Base-by-base conservation (phyloP, 2,329 filamentous ascomycete species). In the Conoideocrella luteorostrata region DNA sequence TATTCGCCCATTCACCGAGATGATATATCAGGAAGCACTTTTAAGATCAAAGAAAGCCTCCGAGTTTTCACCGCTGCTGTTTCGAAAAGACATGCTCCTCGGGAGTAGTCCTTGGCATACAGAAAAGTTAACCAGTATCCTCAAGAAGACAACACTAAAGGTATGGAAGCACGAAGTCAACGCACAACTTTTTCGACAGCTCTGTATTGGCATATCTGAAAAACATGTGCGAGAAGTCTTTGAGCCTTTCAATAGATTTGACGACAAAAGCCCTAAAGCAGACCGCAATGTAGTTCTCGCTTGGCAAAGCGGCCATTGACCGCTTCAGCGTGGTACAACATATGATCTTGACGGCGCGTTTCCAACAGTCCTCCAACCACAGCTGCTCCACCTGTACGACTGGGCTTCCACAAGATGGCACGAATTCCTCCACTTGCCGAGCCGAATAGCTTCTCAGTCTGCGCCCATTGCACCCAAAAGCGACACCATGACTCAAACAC, bases 311-410 rank as follows among this genome's bases (percentile, higher is more conserved):
- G 45, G 49, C 4, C 47, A 51, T 41, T 43, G 47, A 9, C 49
- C 49, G 7, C 24, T 46, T 4, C 47, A 51, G 23, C 45, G 47
- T 12, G 41, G 22, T 7, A 38, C 29, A 17, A 51, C 47, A n/a
- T 51, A 51, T 39, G 49, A 47, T 3, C 49, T 50, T 23, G 45
- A 50, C 23, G 47, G 46, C n/a, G 47, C 47, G 9, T 49, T 47
- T 20, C 47, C 47, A 7, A 41, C 32, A 2, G 28, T 22, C 20
- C 21, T 50, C n/a, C 43, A 48, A 21, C 48, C 46, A 2, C 20
- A 34, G 15, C 37, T 50, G n/a, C 35, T 48, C 2, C 23, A 44
- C 4, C 20, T 30, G 2, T 48, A 50, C 36, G 21, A 40, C 26
- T 46, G 41, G 39, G 46, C 37, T n/a, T 46, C 46, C 2, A 24